Percentiles rank a stretch among this genome's conserved stretches.
These are phyloP conservation scores for Calvatia gigantea DNA, from an alignment of 768 basidiomycete species.

Conservation along the genomic window DNA sequence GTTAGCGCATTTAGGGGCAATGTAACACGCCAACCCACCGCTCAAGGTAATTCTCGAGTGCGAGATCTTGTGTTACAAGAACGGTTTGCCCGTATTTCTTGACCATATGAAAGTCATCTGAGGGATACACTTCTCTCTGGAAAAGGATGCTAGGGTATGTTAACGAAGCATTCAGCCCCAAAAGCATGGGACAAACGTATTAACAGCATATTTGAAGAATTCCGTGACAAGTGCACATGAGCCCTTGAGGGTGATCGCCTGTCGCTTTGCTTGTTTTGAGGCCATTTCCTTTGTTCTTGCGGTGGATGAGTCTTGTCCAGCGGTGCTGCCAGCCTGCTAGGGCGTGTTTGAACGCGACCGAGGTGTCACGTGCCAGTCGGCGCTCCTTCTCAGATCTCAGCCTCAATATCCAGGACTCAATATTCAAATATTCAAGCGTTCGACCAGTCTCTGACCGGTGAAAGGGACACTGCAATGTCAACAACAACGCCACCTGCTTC, in stretches of 20 bases:
- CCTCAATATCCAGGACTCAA: too few relatives aligned
- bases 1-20: neutral
- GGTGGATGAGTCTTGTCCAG: slow-evolving; percentile 8
- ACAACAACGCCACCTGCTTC: slow-evolving; percentile 48
- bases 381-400: neutral
- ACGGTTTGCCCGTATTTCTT: slow-evolving; percentile 99
- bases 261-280: slow-evolving; percentile 52
- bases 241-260: slow-evolving; percentile 92
- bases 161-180: slow-evolving; percentile 12
- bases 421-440: too few relatives aligned
- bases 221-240: slow-evolving; percentile 93
- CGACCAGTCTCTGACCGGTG: neutral
- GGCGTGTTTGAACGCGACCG: slow-evolving; percentile 13
- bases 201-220: slow-evolving; percentile 99
- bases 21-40: slow-evolving; percentile 41
- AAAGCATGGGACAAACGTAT: slow-evolving; percentile 61
- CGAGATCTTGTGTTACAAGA: slow-evolving; percentile 89
- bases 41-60: slow-evolving; percentile 90
- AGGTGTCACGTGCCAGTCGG: slow-evolving; percentile 28
- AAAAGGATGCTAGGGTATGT: slow-evolving; percentile 73
- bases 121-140: slow-evolving; percentile 94
- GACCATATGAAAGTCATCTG: slow-evolving; percentile 99
- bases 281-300: slow-evolving; percentile 27
- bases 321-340: slow-evolving; percentile 4
- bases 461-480: slow-evolving; percentile 31